Conservation (phyloP, 257 asterid species). For the Penstemon barbatus region DNA sequence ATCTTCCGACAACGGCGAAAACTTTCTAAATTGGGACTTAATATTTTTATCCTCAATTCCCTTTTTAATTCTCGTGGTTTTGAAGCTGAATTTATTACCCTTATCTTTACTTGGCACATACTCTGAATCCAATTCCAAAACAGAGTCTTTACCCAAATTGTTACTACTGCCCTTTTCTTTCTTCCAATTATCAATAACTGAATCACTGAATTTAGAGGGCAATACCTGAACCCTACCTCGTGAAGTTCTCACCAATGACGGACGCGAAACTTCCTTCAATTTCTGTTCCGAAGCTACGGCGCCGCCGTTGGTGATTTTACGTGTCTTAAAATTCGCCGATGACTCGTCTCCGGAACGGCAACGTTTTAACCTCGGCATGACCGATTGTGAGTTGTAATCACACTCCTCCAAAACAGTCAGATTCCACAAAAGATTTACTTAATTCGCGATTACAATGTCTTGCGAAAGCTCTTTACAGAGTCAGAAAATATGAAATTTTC, state of each 20-base stretch:
- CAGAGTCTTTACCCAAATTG: conserved; percentile 46
- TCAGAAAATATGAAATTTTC: conserved; percentile 18
- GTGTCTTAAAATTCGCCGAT: conserved; percentile 63
- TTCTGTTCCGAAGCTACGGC: conserved; percentile 36
- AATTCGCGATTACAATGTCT: conserved; percentile 34
- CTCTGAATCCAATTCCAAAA: conserved; percentile 66
- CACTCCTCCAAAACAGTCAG: background rate
- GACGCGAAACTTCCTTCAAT: conserved; percentile 57
- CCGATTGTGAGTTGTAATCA: conserved; percentile 70
- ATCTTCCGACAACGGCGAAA: conserved; percentile 58
- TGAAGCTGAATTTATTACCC: conserved; percentile 38
- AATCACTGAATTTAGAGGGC: conserved; percentile 93
- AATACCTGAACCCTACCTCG: conserved; percentile 93
- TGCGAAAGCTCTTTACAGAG: conserved; percentile 16
- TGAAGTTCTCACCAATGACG: conserved; percentile 92
- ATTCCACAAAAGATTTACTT: too few relatives aligned
- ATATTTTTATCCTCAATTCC: conserved; percentile 31
- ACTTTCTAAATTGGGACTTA: conserved; percentile 42
- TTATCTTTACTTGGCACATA: conserved; percentile 52
- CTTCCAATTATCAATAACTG: conserved; percentile 91
- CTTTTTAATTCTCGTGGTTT: conserved; percentile 43
- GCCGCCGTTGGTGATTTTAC: conserved; percentile 47
- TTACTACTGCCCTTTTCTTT: conserved; percentile 66
- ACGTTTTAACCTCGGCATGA: conserved; percentile 93
- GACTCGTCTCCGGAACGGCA: conserved; percentile 64